A percentile compares a stretch with the other conserved stretches of the same genome.
Evolutionary conservation across 352 stramenopile genomes (phyloP).

Genomic region (Nothophytophthora sp.): DNA sequence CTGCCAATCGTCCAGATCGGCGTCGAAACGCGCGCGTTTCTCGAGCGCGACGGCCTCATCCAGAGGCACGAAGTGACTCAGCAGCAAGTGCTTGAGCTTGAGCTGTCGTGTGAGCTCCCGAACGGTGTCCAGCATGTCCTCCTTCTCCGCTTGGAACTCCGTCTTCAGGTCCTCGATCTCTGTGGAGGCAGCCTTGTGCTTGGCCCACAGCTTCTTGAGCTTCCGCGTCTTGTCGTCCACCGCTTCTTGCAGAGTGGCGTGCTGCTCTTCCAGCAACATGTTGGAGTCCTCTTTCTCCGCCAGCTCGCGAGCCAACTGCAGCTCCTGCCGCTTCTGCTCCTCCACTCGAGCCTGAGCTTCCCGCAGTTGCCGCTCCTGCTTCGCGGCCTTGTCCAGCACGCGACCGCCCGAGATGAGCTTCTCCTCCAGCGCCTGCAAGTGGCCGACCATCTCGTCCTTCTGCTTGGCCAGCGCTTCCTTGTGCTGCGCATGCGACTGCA

Average conservation of each 20-base stretch:
- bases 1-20: slow-evolving; percentile 90
- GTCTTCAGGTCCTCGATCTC: slow-evolving; percentile 93
- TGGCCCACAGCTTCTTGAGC: slow-evolving; percentile 94
- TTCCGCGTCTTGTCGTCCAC: slow-evolving; percentile 96
- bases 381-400: slow-evolving; percentile 93
- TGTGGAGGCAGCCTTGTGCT: slow-evolving; percentile 89
- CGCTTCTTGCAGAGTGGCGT: slow-evolving; percentile 88
- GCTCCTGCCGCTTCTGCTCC: slow-evolving; percentile 79
- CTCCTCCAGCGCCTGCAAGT: slow-evolving; percentile 73
- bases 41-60: slow-evolving; percentile 76
- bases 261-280: slow-evolving; percentile 92
- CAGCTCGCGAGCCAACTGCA: slow-evolving; percentile 87
- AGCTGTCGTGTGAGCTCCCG: slow-evolving; percentile 92
- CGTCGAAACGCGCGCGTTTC: slow-evolving; percentile 86
- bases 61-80: slow-evolving; percentile 88
- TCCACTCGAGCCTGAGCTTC: slow-evolving; percentile 90
- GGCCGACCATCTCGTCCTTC: slow-evolving; percentile 91
- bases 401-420: slow-evolving; percentile 93
- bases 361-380: slow-evolving; percentile 92
- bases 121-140: slow-evolving; percentile 96
- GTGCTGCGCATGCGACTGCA: slow-evolving; percentile 85
- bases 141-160: slow-evolving; percentile 94
- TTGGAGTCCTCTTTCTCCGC: slow-evolving; percentile 95
- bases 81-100: slow-evolving; percentile 95
- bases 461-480: slow-evolving; percentile 83